Base-by-base conservation (phyloP, 352 stramenopile genomes). In the Phytophthora hybrid region DNA sequence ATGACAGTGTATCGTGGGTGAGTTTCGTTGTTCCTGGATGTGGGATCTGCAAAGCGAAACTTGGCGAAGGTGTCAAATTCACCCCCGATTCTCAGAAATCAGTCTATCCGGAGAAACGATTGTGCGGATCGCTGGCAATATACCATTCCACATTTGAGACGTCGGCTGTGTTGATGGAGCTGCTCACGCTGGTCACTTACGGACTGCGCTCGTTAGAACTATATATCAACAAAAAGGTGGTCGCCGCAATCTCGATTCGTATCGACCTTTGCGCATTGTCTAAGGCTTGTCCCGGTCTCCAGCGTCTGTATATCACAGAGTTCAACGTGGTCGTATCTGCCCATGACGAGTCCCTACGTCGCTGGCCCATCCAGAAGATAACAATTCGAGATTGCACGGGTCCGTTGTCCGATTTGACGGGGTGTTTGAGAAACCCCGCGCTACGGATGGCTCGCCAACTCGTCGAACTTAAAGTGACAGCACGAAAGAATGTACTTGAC, bases 361-460 rank as follows among this genome's bases (percentile, higher is more conserved):
- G 44, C 2, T 51, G 44, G 44, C 14, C 44, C 14, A 8, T 51
- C 44, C 23, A 51, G 44, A 9, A 16, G 18, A 23, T 51, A 26
- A 3, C 14, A 18, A 14, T 7, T 21, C 5, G 10, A 26, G 7
- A 18, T 10, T 53, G 13, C 11, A 14, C 16, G 18, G 44, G 44
- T 26, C 7, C 6, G 1, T 26, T 53, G n/a, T 53, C 46, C 2
- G 46, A 29, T 7, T 23, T 53, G 9, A 49, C 21, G 4, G 16
- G 37, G 9, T 74, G 37, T 9, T 63, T 74, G 53, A 49, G 59
- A 32, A 53, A 74, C 41, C n/a, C 59, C 9, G 18, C 19, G n/a
- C 46, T 29, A 53, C 46, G n/a, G 26, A 23, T 53, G 46, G n/a
- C n/a, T 8, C 41, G 16, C 8, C 5, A 19, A 6, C 41, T 49